Base-by-base conservation (phyloP, 441 rosid species). In the Adansonia grandidieri region DNA sequence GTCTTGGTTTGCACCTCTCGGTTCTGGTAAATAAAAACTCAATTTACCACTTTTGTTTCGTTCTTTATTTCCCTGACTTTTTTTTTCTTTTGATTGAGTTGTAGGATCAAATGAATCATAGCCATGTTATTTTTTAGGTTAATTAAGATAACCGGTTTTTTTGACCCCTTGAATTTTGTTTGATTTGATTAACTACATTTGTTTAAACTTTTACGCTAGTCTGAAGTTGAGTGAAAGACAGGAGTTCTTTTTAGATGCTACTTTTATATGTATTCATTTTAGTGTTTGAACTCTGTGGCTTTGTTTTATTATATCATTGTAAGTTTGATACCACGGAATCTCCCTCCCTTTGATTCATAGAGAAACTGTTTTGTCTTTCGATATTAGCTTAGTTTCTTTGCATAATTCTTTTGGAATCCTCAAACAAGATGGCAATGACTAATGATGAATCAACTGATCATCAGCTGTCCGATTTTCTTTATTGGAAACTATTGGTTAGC, bases 1-100 rank as follows among this genome's bases (percentile, higher is more conserved):
- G 97, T 96, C 60, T 82, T 96, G 77, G 99, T 96, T 84, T 96
- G 99, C 90, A 94, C 98, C 48, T 96, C 98, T 86, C 97, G 96
- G 56, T 94, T 92, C 91, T 96, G 99, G 99, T 96, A 58, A 80
- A 82, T 40, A 11, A 56, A 42, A 40, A 19, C 37, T 73, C n/a
- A 56, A 17, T 56, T 73, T 17, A 0, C 74, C 13, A 51, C 42
- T 74, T 67, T 11, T 76, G 64, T 42, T 40, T 66, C 17, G 40
- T 57, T 60, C 45, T 71, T 0, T 32, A 28, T 71, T 53, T 53
- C 24, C 48, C 75, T 32, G 22, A 24, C n/a, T 28, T 13, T 63
- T n/a, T n/a, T 37, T n/a, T 57, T 42, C 19, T 0, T 32, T 47
- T 3, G 2, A 15, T 68, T 48, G 72, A 65, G 14, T 13, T 47